Conservation (phyloP, 495 filamentous ascomycete genomes). For the Cercophora sp. region DNA sequence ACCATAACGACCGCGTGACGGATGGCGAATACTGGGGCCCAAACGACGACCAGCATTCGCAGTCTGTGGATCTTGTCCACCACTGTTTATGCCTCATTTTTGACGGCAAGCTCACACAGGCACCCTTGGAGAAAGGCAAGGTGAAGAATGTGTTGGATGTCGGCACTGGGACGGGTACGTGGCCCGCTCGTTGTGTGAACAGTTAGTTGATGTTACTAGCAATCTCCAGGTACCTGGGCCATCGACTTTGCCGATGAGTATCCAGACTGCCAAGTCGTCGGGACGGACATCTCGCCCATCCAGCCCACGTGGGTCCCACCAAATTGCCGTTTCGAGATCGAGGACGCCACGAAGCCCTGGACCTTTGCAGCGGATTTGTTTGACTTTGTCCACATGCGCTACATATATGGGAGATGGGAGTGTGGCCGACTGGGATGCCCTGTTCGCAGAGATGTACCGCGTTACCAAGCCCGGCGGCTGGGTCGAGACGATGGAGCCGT, state of each 20-base stretch:
- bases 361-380: conserved; percentile 47
- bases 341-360: conserved; percentile 54
- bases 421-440: conserved; percentile 53
- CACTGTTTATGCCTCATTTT: conserved; percentile 37
- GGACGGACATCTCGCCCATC: conserved; percentile 60
- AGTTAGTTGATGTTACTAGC: background rate
- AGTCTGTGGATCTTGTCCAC: conserved; percentile 35
- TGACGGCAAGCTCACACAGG: conserved; percentile 51
- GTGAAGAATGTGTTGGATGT: conserved; percentile 55
- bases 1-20: conserved; percentile 24
- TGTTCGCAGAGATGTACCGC: conserved; percentile 33
- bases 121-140: conserved; percentile 40
- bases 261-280: conserved; percentile 51
- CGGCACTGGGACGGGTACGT: conserved; percentile 52
- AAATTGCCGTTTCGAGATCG: conserved; percentile 51
- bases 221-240: conserved; percentile 33
- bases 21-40: conserved; percentile 32
- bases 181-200: background rate
- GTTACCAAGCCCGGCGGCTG: conserved; percentile 1
- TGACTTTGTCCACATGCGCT: conserved; percentile 63
- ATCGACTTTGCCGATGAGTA: conserved; percentile 45
- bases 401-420: conserved; percentile 52
- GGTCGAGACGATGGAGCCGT: background rate
- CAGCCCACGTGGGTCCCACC: conserved; percentile 49
- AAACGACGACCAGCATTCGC: conserved; percentile 37